These are phyloP conservation scores for Dendrothele bispora DNA, from an alignment of 768 basidiomycete genomes.

Conservation along the genomic window DNA sequence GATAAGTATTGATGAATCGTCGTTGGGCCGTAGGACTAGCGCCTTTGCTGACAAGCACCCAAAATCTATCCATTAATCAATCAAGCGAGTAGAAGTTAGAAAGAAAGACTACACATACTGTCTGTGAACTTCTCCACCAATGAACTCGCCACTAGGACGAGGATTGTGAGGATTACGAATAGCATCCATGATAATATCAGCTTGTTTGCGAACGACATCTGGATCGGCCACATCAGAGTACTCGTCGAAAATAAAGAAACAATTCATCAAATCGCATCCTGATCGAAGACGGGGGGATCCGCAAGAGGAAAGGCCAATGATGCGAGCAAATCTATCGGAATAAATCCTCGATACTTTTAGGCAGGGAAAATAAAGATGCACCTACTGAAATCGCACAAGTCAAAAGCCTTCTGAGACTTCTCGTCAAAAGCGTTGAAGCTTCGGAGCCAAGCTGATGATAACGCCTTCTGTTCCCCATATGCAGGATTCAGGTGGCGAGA, in stretches of 20 bases:
- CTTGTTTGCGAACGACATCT: slow-evolving; percentile 26
- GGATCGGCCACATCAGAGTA: slow-evolving; percentile 42
- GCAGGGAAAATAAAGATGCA: no score
- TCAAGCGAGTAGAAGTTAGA: neutral
- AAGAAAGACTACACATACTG: slow-evolving; percentile 40
- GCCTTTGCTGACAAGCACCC: slow-evolving; percentile 17
- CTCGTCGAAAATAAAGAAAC: slow-evolving; percentile 52
- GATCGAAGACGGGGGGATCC: slow-evolving; percentile 24
- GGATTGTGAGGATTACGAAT: slow-evolving; percentile 34
- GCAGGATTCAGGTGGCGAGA: slow-evolving; percentile 36
- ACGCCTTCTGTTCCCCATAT: slow-evolving; percentile 31
- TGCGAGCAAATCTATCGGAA: slow-evolving; percentile 36
- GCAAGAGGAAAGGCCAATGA: slow-evolving; percentile 35
- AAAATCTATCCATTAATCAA: slow-evolving; percentile 17
- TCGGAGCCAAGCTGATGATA: slow-evolving; percentile 38
- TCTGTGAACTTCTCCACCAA: slow-evolving; percentile 38
- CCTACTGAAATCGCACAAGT: slow-evolving; percentile 42
- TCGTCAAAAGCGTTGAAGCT: slow-evolving; percentile 33
- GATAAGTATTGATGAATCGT: slow-evolving; percentile 31
- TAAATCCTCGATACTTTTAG: neutral
- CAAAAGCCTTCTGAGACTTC: slow-evolving; percentile 37
- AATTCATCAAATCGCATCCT: slow-evolving; percentile 50
- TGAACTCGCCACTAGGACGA: slow-evolving; percentile 34
- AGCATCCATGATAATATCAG: slow-evolving; percentile 39
- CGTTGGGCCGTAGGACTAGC: slow-evolving; percentile 14